Evolutionary conservation across 164 flowering plant species (phyloP), one percentile per base, ranked within the genome.

Genomic region (Cinnamomum chago): DNA sequence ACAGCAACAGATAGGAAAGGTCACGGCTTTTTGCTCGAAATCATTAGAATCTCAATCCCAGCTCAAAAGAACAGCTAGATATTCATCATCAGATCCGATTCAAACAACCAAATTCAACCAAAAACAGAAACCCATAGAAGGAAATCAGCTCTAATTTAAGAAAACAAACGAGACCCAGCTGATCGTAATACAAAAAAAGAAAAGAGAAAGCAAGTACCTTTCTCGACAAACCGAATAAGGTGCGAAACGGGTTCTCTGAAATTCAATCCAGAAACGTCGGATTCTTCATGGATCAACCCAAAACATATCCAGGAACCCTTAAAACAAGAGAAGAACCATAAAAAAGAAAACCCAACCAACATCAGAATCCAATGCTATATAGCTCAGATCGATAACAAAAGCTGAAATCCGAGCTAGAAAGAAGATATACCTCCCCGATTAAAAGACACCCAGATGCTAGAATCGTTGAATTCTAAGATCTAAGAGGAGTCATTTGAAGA

Each of bases 401-500:
- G n/a, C 17, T 15, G 60, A 55, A 55, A 55, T 55, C 18, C 60
- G 3, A 55, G 60, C 17, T 15, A 76, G 1, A 12, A 9, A 14
- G 50, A 65, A 9, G 50, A 30, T 15, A 30, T 50, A 71, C 71
- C 80, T 51, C 55, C 75, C 82, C 80, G 77, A 77, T 80, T 75
- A 50, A 25, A 70, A 55, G 51, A 62, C n/a, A 68, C 80, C 82
- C 70, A 77, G 80, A 71, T 62, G 73, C 60, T 28, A 50, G 55
- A 80, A 77, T 67, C 72, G 12, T 25, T 20, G 23, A 5, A 82
- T 78, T 74, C 79, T 82, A 86, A 86, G 94, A 91, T 90, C 91
- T 84, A 82, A 83, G 85, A 80, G 86, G 84, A 87, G 79, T 86
- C 85, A 83, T 84, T 73, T 77, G 65, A 79, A 83, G 81, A 82